Evolutionary conservation across 371 early-diverging fungal genomes (phyloP), one percentile per base, ranked within the genome.

Genomic region (Apophysomyces elegans): DNA sequence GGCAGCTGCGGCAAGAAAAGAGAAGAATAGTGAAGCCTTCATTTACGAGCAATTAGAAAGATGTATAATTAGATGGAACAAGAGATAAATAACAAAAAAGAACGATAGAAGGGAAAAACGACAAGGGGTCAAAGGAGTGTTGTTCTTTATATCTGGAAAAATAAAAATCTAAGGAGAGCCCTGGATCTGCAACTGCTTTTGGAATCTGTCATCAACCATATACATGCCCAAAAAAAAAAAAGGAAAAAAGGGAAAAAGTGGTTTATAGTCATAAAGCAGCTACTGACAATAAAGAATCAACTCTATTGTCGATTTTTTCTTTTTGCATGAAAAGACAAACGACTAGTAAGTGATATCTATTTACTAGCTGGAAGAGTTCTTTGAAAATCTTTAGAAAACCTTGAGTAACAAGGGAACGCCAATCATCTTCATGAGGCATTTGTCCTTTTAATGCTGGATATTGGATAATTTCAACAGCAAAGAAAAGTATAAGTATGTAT

Each of bases 151-250:
- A 50, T 50, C 54, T 50, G 54, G 21, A 50, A 41, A 50, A 50
- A 50, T 50, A 50, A 41, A 26, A 50, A 50, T 7, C 54, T 50
- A 50, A 50, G 54, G 54, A 50, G 54, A 50, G 54, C 21, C 54
- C 54, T 50, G 54, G 54, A 50, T 50, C 54, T 50, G 54, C 54
- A 50, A 50, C 54, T 50, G 54, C 54, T 26, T 50, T 50, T 50
- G 21, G 21, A 50, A 50, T 50, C 54, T 26, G 21, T 21, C 54
- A 50, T 50, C 7, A 21, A 50, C 21, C 16, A 45, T 50, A 50
- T 50, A n/a, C 54, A 50, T 21, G 54, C 54, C 32, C 32, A 26
- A 26, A 26, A 26, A 26, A 26, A 26, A 26, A 26, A 26, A 26
- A 3, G 32, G 54, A 32, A 50, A 21, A 16, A 21, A 26, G 54